Conservation (phyloP, 2,329 filamentous ascomycete species). For the Aaosphaeria arxii region DNA sequence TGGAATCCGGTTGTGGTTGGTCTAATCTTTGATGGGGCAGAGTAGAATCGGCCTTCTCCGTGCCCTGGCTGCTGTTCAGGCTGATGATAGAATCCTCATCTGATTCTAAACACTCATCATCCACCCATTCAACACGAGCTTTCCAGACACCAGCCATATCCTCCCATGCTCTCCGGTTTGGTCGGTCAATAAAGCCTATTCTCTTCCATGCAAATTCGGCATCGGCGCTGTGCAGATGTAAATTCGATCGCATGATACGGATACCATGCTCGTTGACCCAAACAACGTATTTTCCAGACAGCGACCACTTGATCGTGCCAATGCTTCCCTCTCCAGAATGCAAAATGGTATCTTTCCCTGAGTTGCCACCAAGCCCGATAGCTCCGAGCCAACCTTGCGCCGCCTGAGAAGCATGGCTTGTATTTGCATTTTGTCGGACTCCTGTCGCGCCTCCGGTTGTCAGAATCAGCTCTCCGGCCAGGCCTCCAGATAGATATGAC, state of each 20-base stretch:
- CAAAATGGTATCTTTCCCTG: slow-evolving; percentile 79
- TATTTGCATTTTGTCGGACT: slow-evolving; percentile 79
- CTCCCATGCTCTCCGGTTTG: slow-evolving; percentile 84
- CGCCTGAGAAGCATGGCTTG: slow-evolving; percentile 77
- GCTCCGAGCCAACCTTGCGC: slow-evolving; percentile 89
- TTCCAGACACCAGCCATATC: slow-evolving; percentile 98
- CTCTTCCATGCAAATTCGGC: slow-evolving; percentile 88
- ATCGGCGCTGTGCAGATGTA: slow-evolving; percentile 74
- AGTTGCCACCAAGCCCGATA: slow-evolving; percentile 75
- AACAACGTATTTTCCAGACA: slow-evolving; percentile 85
- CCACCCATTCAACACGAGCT: slow-evolving; percentile 87
- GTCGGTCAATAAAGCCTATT: slow-evolving; percentile 86
- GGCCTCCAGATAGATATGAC: slow-evolving; percentile 85
- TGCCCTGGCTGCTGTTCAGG: slow-evolving; percentile 31
- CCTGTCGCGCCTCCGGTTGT: slow-evolving; percentile 79
- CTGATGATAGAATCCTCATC: slow-evolving; percentile 57
- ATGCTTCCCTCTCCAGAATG: slow-evolving; percentile 92
- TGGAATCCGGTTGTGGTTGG: slow-evolving; percentile 40
- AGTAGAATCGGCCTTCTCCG: slow-evolving; percentile 29
- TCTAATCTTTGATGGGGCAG: slow-evolving; percentile 46
- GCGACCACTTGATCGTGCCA: slow-evolving; percentile 89
- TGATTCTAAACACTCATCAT: slow-evolving; percentile 73
- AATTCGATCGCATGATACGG: slow-evolving; percentile 91
- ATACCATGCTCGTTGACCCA: slow-evolving; percentile 98
- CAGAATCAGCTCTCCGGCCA: slow-evolving; percentile 82